Evolutionary conservation across 2,329 filamentous ascomycete genomes (phyloP), one percentile per base, ranked within the genome.

Genomic region (Fusarium sp.): DNA sequence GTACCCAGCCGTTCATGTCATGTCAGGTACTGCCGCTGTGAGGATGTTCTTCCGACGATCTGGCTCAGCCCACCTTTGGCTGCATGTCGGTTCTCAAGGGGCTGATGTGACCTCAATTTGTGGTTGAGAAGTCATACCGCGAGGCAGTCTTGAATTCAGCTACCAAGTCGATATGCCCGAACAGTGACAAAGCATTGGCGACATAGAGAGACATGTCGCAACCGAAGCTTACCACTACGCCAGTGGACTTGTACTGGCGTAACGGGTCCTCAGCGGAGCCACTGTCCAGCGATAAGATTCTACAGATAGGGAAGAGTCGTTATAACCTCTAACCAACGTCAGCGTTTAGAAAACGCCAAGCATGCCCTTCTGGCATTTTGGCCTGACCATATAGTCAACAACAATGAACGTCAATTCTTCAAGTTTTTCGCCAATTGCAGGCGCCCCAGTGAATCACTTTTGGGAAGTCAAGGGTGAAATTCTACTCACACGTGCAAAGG

Each of bases 31-130:
- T 28, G 26, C 20, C 39, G 28, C 34, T 50, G 60, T 45, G 51
- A 63, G 53, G 43, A 46, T 36, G 52, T 28, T 22, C 42, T 63
- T 61, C 63, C 67, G 48, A 33, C 33, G 31, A 52, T 54, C 44
- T 61, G 62, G 58, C 55, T 59, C 38, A 65, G 48, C 34, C 69
- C 65, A 72, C 60, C 42, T 42, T 57, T 28, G 46, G 57, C 62
- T 31, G 58, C 40, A 63, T 53, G 38, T 26, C 36, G 51, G 51
- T 31, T 38, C 18, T 48, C 38, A 43, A 51, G 33, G 28, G 24
- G 22, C 22, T 28, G 22, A 7, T 50, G 24, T 26, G 20, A 38
- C n/a, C 20, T 61, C 26, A 13, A 26, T 18, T 6, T 36, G 24
- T 18, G n/a, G 22, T 45, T 26, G 33, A 28, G 28, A 14, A 26